Evolutionary conservation across 352 stramenopile genomes (phyloP), one percentile per base, ranked within the genome.

Genomic region (Peronospora belbahrii): DNA sequence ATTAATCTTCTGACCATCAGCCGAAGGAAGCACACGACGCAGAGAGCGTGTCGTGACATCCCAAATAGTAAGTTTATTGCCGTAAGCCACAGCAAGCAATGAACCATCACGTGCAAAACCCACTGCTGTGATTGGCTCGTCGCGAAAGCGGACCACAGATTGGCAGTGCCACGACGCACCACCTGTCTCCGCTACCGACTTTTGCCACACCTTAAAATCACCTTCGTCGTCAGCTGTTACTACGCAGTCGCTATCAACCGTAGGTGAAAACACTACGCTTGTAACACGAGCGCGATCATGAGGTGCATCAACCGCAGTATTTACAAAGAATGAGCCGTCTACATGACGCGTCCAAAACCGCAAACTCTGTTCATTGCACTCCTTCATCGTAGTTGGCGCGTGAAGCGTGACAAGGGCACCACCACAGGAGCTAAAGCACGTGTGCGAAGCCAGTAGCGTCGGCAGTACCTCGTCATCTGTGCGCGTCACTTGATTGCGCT

Each of bases 131-230:
- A 95, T 83, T 7, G 73, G 56, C 25, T 67, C 60, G 11, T 86
- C 65, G 25, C 80, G 80, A 49, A 86, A 94, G 36, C 76, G 70
- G 27, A 88, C 79, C 10, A 90, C 74, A 14, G 77, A 83, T 42
- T 83, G 74, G 54, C 84, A 95, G 39, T 70, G 58, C 84, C 84
- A 95, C 31, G 67, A 56, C 3, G 45, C 40, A n/a, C 42, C 38
- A 14, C 36, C 42, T 9, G 49, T 42, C 6, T 56, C 43, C 1
- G 27, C 41, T 6, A 19, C 22, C 9, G 38, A 49, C 42, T 83
- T 78, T 42, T 76, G 69, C 82, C 80, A 95, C 8, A 95, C 50
- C 52, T 88, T 88, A 51, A 94, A 93, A 30, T 88, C 78, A 6
- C 82, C 76, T 6, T 70, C 40, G 4, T 62, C 50, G 36, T 93